phyloP scores from a whole-genome alignment of 148 eudicot species.

The Rhododendron kiyosumense region DNA sequence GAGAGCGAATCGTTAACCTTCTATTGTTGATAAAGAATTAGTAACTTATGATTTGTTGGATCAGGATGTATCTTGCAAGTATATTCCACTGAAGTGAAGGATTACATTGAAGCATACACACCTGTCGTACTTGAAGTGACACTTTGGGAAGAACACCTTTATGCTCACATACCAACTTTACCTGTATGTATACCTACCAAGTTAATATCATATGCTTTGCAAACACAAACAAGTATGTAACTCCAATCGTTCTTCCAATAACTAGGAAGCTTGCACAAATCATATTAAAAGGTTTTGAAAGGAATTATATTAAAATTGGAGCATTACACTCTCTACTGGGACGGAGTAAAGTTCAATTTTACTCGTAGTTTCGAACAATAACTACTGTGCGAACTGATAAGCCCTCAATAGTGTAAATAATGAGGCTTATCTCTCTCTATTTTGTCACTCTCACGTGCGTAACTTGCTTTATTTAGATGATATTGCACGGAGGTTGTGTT shows the following conservation, averaged over 20 bases:
- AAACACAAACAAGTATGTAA: neutral
- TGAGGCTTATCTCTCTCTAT: no score
- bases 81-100: neutral
- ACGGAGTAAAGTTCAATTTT: neutral
- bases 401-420: no score
- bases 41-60: neutral
- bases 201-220: neutral
- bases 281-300: neutral
- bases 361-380: neutral
- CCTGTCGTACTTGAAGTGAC: constrained; percentile 68
- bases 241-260: neutral
- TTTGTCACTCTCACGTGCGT: no score
- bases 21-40: neutral
- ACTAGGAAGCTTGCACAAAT: neutral
- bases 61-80: neutral
- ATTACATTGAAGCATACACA: constrained; percentile 19
- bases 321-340: neutral
- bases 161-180: constrained; percentile 55
- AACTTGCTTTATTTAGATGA: no score
- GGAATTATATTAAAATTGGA: neutral
- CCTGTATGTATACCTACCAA: constrained; percentile 39
- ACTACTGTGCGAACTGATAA: no score
- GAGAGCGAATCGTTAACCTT: neutral
- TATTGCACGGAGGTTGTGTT: no score
- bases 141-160: constrained; percentile 91